These are phyloP conservation scores for Fonsecaea pedrosoi DNA, from an alignment of 2,329 filamentous ascomycete genomes.

Conservation along the genomic window DNA sequence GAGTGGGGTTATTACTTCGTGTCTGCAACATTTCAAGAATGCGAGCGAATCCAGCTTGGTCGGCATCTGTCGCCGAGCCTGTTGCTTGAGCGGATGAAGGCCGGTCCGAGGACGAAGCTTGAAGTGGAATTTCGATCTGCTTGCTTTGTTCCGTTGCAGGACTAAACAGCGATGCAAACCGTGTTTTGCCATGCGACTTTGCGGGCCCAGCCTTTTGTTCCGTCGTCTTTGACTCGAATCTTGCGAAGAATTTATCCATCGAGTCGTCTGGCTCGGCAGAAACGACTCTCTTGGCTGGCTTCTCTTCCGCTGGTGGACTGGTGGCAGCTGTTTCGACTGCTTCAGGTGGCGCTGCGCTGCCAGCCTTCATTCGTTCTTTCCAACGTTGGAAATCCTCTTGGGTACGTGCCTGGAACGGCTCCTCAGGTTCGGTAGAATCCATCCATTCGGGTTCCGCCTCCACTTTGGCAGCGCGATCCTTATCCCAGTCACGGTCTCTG, in stretches of 20 bases:
- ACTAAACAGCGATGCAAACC: conserved; percentile 83
- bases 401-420: conserved; percentile 67
- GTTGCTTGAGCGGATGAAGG: conserved; percentile 42
- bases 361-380: conserved; percentile 87
- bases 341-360: conserved; percentile 41
- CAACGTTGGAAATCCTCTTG: conserved; percentile 93
- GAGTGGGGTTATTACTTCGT: conserved; percentile 54
- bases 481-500: conserved; percentile 64
- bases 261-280: conserved; percentile 36
- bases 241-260: conserved; percentile 42
- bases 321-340: conserved; percentile 40
- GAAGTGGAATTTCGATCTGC: conserved; percentile 39
- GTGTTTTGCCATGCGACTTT: conserved; percentile 73
- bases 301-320: conserved; percentile 44
- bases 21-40: conserved; percentile 81
- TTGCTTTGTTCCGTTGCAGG: conserved; percentile 48
- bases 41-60: conserved; percentile 84
- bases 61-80: conserved; percentile 60
- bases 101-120: conserved; percentile 44
- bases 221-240: conserved; percentile 37
- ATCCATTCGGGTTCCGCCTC: conserved; percentile 91
- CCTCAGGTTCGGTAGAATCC: conserved; percentile 70
- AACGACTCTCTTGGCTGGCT: conserved; percentile 38
- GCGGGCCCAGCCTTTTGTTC: conserved; percentile 54
- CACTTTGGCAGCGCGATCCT: conserved; percentile 58